These are phyloP conservation scores for Xerocomellus amylosporus DNA, from an alignment of 768 basidiomycete species.

Conservation along the genomic window DNA sequence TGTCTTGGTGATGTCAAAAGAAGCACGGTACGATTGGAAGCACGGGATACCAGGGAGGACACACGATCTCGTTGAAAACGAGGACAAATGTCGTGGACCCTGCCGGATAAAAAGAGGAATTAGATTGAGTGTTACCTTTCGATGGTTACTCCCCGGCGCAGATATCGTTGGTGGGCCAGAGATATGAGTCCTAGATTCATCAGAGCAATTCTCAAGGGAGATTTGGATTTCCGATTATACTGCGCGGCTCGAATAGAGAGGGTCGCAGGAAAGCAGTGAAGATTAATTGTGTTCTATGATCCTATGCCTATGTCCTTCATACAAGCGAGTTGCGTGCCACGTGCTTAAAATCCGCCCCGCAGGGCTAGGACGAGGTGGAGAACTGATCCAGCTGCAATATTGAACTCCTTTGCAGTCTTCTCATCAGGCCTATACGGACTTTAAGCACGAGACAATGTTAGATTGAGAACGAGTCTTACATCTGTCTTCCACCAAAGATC, in stretches of 20 bases:
- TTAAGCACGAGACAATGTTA: neutral
- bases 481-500: conserved; percentile 89
- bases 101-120: conserved; percentile 50
- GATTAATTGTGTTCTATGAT: conserved; percentile 32
- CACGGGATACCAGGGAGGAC: conserved; percentile 76
- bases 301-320: conserved; percentile 20
- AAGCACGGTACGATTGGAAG: conserved; percentile 82
- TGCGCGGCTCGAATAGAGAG: neutral
- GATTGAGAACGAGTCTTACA: conserved; percentile 51
- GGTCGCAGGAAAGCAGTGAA: conserved; percentile 13
- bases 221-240: neutral
- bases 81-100: conserved; percentile 18
- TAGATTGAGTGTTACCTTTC: conserved; percentile 79
- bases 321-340: conserved; percentile 5
- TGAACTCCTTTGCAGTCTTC: conserved; percentile 82
- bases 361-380: conserved; percentile 95
- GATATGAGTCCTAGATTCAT: conserved; percentile 11
- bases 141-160: conserved; percentile 84
- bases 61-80: conserved; percentile 55
- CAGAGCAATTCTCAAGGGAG: neutral
- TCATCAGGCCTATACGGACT: conserved; percentile 73
- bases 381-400: conserved; percentile 79
- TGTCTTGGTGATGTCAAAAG: conserved; percentile 72
- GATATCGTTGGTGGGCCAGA: conserved; percentile 67
- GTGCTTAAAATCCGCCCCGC: conserved; percentile 71